Base-by-base conservation (phyloP, 2,329 filamentous ascomycete species). In the Zymoseptoria tritici region DNA sequence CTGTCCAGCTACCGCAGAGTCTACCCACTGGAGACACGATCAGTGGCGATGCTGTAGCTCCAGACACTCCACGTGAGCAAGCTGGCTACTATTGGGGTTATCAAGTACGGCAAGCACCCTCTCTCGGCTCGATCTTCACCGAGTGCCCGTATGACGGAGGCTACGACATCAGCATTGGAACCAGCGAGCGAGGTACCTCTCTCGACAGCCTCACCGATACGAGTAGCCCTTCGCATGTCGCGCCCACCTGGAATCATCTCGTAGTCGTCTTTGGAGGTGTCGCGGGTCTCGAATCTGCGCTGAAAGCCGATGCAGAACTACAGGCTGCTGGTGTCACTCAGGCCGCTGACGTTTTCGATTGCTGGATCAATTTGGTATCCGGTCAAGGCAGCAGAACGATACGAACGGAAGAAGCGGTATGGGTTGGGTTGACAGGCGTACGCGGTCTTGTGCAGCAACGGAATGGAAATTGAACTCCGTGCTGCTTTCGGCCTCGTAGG, bases 1-100 rank as follows among this genome's bases (percentile, higher is more conserved):
- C 91, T 0, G 76, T 95, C 20, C 83, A 83, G 60, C 84, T 92
- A 65, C 76, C 81, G 16, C 70, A 75, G 2, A 73, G 80, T 57
- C 69, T 71, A 64, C 21, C 64, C 67, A 26, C 64, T 63, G 56
- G 59, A 46, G 54, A 51, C 50, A 56, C 58, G 9, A 58, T 60
- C n/a, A 46, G 52, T 13, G 62, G 59, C 20, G 52, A 58, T 29
- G 64, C 63, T 7, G 86, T 93, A 2, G 80, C 86, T 42, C 88
- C 90, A 0, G 78, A 82, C 24, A 77, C 81, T 2, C 91, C 91
- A 0, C 82, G 90, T 59, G 87, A 88, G 56, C 85, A 91, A 64
- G 83, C 79, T 1, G 91, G 91, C 0, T 94, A 91, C 74, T 95
- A 92, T 76, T 96, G 91, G 90, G 91, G 91, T 52, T 96, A 88